Base-by-base conservation (phyloP, 176 grass and related monocot species). In the Carex cristatella region DNA sequence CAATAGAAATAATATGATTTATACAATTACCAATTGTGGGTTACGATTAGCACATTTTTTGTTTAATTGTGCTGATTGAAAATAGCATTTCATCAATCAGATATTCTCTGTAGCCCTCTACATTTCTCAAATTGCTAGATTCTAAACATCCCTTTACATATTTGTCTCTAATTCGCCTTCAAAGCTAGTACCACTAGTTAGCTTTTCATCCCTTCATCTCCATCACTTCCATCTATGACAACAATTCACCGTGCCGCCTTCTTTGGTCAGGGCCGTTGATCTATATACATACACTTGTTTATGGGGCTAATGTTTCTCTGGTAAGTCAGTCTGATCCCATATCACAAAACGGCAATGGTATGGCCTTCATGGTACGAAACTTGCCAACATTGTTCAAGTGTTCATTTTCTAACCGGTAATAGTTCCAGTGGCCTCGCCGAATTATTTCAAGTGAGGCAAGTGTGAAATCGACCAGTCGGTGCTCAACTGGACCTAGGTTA, bases 401-500 rank as follows among this genome's bases (percentile, higher is more conserved):
- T 84, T 99, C 96, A 83, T 99, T 82, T 89, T 98, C 96, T 55
- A 98, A 79, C 35, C 96, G 94, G 61, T 78, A 85, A 49, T 65
- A 99, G 86, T 99, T 99, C 96, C 93, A 99, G 10, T 99, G 96
- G 1, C 96, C 96, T 27, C 96, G 90, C 6, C 96, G 88, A 65
- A 90, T 91, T 38, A 99, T 89, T 69, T 99, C 96, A 27, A 95
- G 59, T 23, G 96, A 95, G 56, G 93, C 96, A 0, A 99, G 87
- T 23, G 86, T 72, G 59, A 99, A 99, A 84, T 95, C 90, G 2
- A 95, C 80, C 70, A 95, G 56, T 8, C 91, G 91, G 23, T 86
- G 75, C 78, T 95, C 87, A 1, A 85, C 79, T 73, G 15, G 62
- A 23, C 83, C 79, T 7, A 93, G 23, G 60, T 64, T 89, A 18